These are phyloP conservation scores for Aspergillus terreus DNA, from an alignment of 2,329 filamentous ascomycete genomes.

Conservation along the genomic window DNA sequence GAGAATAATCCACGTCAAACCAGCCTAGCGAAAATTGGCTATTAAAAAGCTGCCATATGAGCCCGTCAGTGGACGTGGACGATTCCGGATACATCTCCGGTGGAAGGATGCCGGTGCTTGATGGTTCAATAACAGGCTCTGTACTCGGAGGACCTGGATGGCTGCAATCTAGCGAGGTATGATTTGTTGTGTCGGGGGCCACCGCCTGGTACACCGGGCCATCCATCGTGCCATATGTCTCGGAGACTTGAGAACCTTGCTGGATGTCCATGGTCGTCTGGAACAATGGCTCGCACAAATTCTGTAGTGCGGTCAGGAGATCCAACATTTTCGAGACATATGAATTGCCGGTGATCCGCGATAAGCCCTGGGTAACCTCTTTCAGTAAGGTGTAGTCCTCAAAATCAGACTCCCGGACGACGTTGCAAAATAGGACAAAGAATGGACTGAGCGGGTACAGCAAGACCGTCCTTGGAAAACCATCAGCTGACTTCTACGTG, in stretches of 20 bases:
- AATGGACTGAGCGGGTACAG: constrained; percentile 21
- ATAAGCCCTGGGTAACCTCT: constrained; percentile 13
- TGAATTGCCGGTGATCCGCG: constrained; percentile 15
- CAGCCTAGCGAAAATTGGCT: constrained; percentile 19
- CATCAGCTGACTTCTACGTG: neutral
- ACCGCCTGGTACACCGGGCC: neutral
- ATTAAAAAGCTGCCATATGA: constrained; percentile 22
- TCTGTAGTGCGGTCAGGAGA: constrained; percentile 13
- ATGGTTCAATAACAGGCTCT: neutral
- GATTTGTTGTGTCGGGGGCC: neutral
- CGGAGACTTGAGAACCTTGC: neutral
- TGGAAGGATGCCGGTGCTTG: neutral
- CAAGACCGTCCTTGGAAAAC: constrained; percentile 1
- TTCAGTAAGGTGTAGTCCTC: constrained; percentile 18
- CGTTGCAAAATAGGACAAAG: constrained; percentile 24
- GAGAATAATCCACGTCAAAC: neutral
- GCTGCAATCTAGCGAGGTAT: neutral
- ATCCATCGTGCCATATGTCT: neutral
- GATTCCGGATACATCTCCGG: neutral
- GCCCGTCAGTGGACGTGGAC: constrained; percentile 9
- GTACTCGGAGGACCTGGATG: neutral
- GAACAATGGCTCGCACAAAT: constrained; percentile 5
- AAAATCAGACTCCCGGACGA: constrained; percentile 17
- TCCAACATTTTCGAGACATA: constrained; percentile 15
- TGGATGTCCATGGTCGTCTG: neutral